A percentile compares a stretch with the other conserved stretches of the same genome.
These are phyloP conservation scores for Pythium aristosporum DNA, from an alignment of 352 stramenopile genomes.

Conservation along the genomic window DNA sequence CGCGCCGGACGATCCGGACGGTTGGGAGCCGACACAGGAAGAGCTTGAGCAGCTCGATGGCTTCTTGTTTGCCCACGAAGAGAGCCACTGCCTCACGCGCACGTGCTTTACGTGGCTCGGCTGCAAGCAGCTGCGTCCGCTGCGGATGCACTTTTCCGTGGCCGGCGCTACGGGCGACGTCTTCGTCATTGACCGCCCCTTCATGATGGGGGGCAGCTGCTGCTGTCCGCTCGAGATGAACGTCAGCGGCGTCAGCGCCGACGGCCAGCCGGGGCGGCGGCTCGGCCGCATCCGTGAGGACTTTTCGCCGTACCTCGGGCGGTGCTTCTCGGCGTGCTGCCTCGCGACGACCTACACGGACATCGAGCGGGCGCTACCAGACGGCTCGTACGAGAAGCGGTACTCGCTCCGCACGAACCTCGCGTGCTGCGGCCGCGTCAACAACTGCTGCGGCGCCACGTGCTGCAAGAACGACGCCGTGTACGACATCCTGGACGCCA, in stretches of 20 bases:
- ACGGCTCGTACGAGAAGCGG: conserved; percentile 51
- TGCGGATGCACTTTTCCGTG: conserved; percentile 49
- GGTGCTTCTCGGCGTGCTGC: conserved; percentile 43
- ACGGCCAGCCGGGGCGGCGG: conserved; percentile 21
- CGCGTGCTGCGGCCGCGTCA: conserved; percentile 53
- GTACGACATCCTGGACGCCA: conserved; percentile 61
- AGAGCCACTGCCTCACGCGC: conserved; percentile 38
- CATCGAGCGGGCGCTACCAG: conserved; percentile 50
- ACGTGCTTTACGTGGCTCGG: conserved; percentile 37
- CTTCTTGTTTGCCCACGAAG: conserved; percentile 47
- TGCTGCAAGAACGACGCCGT: conserved; percentile 64
- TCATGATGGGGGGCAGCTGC: conserved; percentile 34
- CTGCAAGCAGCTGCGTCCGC: conserved; percentile 38
- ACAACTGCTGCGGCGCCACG: conserved; percentile 70
- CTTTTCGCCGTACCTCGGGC: conserved; percentile 50
- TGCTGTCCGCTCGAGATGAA: conserved; percentile 51
- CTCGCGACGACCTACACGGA: conserved; percentile 64
- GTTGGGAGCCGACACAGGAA: conserved; percentile 43
- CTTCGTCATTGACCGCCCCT: conserved; percentile 47
- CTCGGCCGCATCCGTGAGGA: conserved; percentile 52
- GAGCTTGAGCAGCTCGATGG: conserved; percentile 51
- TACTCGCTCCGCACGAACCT: conserved; percentile 58
- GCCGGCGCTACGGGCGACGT: conserved; percentile 38
- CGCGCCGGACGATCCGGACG: conserved; percentile 36
- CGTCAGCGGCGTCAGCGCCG: conserved; percentile 26